phyloP scores from a whole-genome alignment of 805 yeast genomes.

The Candida takata region DNA sequence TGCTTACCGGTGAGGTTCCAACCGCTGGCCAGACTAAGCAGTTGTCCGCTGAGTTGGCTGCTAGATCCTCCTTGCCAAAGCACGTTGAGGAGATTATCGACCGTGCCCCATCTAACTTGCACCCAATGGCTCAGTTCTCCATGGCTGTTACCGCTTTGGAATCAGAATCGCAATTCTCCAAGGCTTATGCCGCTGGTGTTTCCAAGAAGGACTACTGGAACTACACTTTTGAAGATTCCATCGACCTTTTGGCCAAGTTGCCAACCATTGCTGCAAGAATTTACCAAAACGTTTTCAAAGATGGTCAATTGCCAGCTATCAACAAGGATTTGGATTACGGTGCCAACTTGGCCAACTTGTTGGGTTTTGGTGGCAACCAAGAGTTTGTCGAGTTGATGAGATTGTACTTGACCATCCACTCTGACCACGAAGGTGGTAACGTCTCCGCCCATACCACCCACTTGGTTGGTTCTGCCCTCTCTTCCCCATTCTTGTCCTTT shows the following conservation, averaged over 20 bases:
- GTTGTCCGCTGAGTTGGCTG: slow-evolving; percentile 69
- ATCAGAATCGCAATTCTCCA: slow-evolving; percentile 75
- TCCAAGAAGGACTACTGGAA: slow-evolving; percentile 80
- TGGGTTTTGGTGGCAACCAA: slow-evolving; percentile 50
- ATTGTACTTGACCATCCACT: slow-evolving; percentile 73
- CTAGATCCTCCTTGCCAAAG: slow-evolving; percentile 70
- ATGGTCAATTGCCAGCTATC: slow-evolving; percentile 56
- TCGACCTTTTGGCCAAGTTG: slow-evolving; percentile 74
- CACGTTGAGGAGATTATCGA: slow-evolving; percentile 70
- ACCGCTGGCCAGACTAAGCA: slow-evolving; percentile 62
- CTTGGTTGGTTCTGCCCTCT: slow-evolving; percentile 75
- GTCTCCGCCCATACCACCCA: slow-evolving; percentile 85
- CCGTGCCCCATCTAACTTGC: slow-evolving; percentile 66
- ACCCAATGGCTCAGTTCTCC: slow-evolving; percentile 88
- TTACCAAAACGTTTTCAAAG: slow-evolving; percentile 79
- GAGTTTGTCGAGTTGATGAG: slow-evolving; percentile 77
- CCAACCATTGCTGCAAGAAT: slow-evolving; percentile 78
- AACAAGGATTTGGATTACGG: slow-evolving; percentile 58
- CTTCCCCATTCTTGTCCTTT: slow-evolving; percentile 69
- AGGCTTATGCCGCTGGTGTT: slow-evolving; percentile 80
- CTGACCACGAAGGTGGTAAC: slow-evolving; percentile 89
- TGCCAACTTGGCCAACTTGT: slow-evolving; percentile 51
- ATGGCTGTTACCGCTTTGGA: slow-evolving; percentile 78
- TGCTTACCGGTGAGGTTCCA: slow-evolving; percentile 80
- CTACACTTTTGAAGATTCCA: slow-evolving; percentile 73